A percentile compares a stretch with the other conserved stretches of the same genome.
Conservation (phyloP, 1,284 basidiomycete species). For the Paramarasmius palmivorus region DNA sequence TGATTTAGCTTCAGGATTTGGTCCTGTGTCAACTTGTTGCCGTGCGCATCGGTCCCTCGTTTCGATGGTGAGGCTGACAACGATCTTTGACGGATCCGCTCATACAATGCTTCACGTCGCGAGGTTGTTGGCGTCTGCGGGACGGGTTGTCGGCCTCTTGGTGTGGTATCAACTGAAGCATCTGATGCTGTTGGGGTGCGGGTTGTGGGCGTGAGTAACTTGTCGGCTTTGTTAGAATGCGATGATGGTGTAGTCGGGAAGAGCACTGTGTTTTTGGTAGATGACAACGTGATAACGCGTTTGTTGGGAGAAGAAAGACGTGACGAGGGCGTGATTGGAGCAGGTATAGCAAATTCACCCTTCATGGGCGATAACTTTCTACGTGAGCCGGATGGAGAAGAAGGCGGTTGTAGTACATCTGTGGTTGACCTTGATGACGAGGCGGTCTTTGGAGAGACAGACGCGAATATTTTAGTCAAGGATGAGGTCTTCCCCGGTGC, state of each 20-base stretch:
- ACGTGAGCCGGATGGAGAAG: constrained; percentile 41
- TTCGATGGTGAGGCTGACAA: constrained; percentile 58
- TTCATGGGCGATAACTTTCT: constrained; percentile 48
- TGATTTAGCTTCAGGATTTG: constrained; percentile 70
- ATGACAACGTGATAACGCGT: constrained; percentile 24
- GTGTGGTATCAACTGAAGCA: constrained; percentile 38
- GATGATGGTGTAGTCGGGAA: constrained; percentile 59
- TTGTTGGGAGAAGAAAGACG: constrained; percentile 40
- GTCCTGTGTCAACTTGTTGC: constrained; percentile 56
- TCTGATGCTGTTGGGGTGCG: constrained; percentile 50
- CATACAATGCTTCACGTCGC: constrained; percentile 74
- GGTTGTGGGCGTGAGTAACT: constrained; percentile 34
- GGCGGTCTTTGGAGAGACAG: constrained; percentile 65
- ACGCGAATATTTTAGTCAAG: constrained; percentile 67
- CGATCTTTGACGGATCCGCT: constrained; percentile 73
- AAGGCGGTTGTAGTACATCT: constrained; percentile 36
- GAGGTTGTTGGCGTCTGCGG: constrained; percentile 71
- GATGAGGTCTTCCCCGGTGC: constrained; percentile 57
- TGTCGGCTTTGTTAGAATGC: constrained; percentile 31
- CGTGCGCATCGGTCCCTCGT: constrained; percentile 34
- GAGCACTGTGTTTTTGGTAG: constrained; percentile 14
- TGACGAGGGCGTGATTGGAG: constrained; percentile 46
- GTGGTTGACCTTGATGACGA: constrained; percentile 41
- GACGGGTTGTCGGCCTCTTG: constrained; percentile 52
- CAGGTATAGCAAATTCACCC: constrained; percentile 48